A percentile compares a stretch with the other conserved stretches of the same genome.
Evolutionary conservation across 345 rosid genomes (phyloP).

Genomic region (Erodium maritimum): DNA sequence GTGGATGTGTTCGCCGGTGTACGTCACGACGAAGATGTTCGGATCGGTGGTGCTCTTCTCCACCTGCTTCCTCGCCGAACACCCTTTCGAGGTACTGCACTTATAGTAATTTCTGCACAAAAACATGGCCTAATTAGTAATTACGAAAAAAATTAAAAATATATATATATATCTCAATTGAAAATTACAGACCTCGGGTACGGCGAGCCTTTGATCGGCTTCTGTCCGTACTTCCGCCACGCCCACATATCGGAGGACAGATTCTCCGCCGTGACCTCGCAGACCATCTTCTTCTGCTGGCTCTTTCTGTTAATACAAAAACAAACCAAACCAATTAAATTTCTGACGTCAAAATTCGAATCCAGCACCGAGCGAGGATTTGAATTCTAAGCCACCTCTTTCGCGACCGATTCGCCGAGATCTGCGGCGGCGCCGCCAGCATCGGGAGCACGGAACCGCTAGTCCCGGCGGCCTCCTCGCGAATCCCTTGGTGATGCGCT

Average conservation of each 20-base stretch:
- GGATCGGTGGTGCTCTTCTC: slow-evolving; percentile 63
- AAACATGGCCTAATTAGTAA: neutral
- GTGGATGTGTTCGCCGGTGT: slow-evolving; percentile 83
- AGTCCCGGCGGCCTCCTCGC: no score
- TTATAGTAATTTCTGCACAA: slow-evolving; percentile 64
- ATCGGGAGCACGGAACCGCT: no score
- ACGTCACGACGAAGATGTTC: slow-evolving; percentile 48
- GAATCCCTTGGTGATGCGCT: no score
- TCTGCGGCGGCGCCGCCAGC: no score
- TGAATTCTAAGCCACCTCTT: slow-evolving; percentile 25
- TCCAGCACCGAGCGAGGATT: neutral
- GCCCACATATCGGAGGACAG: slow-evolving; percentile 82
- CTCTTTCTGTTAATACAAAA: slow-evolving; percentile 55
- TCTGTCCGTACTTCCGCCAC: slow-evolving; percentile 96
- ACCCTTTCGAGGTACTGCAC: slow-evolving; percentile 85
- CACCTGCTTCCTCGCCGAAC: slow-evolving; percentile 83
- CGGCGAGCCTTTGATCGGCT: slow-evolving; percentile 92
- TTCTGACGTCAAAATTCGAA: neutral
- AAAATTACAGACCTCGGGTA: slow-evolving; percentile 51
- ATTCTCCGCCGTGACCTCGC: slow-evolving; percentile 63
- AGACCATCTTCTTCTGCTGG: slow-evolving; percentile 49
- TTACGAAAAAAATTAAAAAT: neutral
- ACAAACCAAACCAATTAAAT: neutral
- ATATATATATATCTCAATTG: neutral
- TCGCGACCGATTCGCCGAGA: neutral